Conservation (phyloP, 257 asterid species). For the Knoxia roxburghii region DNA sequence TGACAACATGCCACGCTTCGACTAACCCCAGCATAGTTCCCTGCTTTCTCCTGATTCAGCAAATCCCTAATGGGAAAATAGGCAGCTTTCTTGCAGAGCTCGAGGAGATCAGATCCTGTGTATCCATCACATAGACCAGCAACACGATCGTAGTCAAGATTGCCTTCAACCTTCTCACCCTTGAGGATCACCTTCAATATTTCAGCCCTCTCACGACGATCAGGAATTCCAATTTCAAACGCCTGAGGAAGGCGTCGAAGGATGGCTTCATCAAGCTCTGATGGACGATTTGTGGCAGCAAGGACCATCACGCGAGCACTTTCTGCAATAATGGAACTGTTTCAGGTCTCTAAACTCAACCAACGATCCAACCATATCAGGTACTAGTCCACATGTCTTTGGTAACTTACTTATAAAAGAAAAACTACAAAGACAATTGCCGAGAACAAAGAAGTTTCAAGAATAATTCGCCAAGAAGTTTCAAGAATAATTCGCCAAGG, state of each 20-base stretch:
- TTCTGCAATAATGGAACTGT: slow-evolving; percentile 29
- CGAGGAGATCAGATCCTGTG: slow-evolving; percentile 93
- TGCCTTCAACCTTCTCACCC: slow-evolving; percentile 63
- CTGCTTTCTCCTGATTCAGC: slow-evolving; percentile 66
- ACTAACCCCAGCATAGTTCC: slow-evolving; percentile 50
- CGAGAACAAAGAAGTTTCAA: neutral
- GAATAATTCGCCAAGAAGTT: too few relatives aligned
- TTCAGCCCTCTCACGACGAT: slow-evolving; percentile 54
- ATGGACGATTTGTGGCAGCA: slow-evolving; percentile 96
- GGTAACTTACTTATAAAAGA: too few relatives aligned
- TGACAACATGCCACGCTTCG: too few relatives aligned
- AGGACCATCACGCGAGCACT: slow-evolving; percentile 93
- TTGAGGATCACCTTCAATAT: slow-evolving; percentile 78
- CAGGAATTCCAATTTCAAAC: slow-evolving; percentile 84
- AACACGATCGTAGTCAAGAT: slow-evolving; percentile 54
- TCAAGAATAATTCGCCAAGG: neutral
- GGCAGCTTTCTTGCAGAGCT: slow-evolving; percentile 89
- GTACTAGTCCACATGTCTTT: neutral
- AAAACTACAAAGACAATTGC: neutral
- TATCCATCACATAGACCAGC: slow-evolving; percentile 74
- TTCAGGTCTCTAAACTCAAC: neutral
- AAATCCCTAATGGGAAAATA: slow-evolving; percentile 79
- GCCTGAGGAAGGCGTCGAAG: slow-evolving; percentile 95
- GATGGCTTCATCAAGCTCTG: slow-evolving; percentile 97
- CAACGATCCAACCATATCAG: neutral